Conservation (phyloP, 1,139 yeast species). For the Sugiyamaella grinbergsii region DNA sequence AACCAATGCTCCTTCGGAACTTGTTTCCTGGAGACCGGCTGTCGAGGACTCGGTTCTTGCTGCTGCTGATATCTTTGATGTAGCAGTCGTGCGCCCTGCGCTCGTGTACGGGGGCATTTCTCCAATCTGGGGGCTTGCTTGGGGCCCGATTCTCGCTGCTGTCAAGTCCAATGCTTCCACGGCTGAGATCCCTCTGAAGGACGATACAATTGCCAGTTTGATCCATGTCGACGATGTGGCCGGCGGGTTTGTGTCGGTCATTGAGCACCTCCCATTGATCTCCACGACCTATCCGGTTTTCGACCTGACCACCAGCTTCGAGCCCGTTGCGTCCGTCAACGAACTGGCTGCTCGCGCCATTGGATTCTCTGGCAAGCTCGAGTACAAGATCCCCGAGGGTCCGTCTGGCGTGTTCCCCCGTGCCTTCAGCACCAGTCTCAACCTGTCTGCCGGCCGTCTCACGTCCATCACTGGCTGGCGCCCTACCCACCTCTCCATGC, state of each 20-base stretch:
- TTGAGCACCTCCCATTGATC: constrained; percentile 17
- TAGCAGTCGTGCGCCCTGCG: constrained; percentile 22
- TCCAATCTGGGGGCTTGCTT: constrained; percentile 22
- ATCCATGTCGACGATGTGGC: constrained; percentile 24
- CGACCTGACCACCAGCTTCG: constrained; percentile 18
- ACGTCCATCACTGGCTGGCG: constrained; percentile 17
- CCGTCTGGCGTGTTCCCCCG: constrained; percentile 12
- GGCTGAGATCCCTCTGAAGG: constrained; percentile 13
- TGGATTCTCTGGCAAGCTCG: constrained; percentile 21
- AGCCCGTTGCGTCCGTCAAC: constrained; percentile 10
- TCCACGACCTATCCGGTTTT: constrained; percentile 19
- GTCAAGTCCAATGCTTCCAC: not conserved
- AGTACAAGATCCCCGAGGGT: constrained; percentile 16
- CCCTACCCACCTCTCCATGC: constrained; percentile 20
- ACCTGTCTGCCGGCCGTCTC: constrained; percentile 17
- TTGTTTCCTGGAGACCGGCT: constrained; percentile 23
- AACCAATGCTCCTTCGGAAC: constrained; percentile 5
- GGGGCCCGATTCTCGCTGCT: constrained; percentile 18
- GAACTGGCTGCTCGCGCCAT: constrained; percentile 17
- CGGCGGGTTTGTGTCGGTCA: constrained; percentile 12
- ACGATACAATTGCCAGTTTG: constrained; percentile 8
- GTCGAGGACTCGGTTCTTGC: constrained; percentile 20
- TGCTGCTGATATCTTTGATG: constrained; percentile 17
- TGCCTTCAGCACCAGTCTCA: constrained; percentile 21
- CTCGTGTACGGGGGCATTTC: constrained; percentile 22